Base-by-base conservation (phyloP, 2,329 filamentous ascomycete genomes). In the Gnomoniopsis sp. region DNA sequence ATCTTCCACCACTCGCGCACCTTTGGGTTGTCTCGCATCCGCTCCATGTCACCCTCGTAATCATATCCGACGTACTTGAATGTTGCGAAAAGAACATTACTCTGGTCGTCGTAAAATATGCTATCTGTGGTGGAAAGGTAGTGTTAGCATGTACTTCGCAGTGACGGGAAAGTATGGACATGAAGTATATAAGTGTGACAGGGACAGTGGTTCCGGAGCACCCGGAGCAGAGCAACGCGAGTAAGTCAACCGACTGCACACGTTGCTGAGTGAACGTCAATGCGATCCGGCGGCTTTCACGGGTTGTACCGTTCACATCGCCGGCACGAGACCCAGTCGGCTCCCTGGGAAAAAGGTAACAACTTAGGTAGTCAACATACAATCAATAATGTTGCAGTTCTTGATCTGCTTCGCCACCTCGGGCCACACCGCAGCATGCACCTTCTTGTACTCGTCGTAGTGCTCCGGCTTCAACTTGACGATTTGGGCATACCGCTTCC, bases 1-100 rank as follows among this genome's bases (percentile, higher is more conserved):
- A 93, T 88, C 59, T 76, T 77, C 89, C 89, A 93, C 90, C 90
- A 93, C 71, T 89, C 86, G 57, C 84, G 81, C 36, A 93, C 88
- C 68, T 87, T 87, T 1, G 84, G 81, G 65, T 92, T 91, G 58
- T 84, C 84, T 1, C 81, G 79, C 89, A 93, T 92, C 62, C 78
- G 80, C 71, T 84, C 81, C 90, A 93, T 93, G 68, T 93, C 90
- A 11, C 79, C 86, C 2, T 83, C 85, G 61, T 84, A 92, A 63
- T 90, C 82, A 60, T 82, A 82, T 0, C 90, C 90, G n/a, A 88
- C 78, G 67, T 93, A 93, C 70, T 90, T 92, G 78, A 92, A 91
- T 23, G 78, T 85, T 0, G 88, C 88, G 69, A 93, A 93, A 1
- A 93, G 78, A 46, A 87, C 86, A 55, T 82, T 75, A 0, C 81